These are phyloP conservation scores for Kwoniella dendrophila DNA, from an alignment of 768 basidiomycete genomes.

Conservation along the genomic window DNA sequence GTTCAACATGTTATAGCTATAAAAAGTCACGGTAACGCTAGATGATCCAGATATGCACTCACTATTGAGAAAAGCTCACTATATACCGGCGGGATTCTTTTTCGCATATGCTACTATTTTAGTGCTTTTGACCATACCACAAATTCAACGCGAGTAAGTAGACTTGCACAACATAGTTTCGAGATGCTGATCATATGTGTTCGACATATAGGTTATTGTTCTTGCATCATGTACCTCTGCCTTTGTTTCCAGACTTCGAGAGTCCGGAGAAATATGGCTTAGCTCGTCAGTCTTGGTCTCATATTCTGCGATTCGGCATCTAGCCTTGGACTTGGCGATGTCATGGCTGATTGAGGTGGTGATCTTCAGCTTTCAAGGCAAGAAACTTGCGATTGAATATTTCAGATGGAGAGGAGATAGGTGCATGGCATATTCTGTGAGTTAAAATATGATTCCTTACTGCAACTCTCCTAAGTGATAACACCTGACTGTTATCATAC, in stretches of 20 bases:
- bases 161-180: background rate
- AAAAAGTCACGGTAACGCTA: background rate
- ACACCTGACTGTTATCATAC: conserved; percentile 23
- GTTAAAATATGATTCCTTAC: background rate
- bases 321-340: background rate
- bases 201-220: conserved; percentile 61
- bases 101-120: conserved; percentile 55
- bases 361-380: conserved; percentile 69
- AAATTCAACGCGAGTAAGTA: conserved; percentile 71
- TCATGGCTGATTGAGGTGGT: background rate
- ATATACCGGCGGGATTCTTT: conserved; percentile 3
- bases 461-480: background rate
- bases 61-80: conserved; percentile 12
- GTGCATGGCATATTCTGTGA: conserved; percentile 58
- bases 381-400: conserved; percentile 71
- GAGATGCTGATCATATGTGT: too few relatives aligned
- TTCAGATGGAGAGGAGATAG: conserved; percentile 74
- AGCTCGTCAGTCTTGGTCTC: conserved; percentile 64
- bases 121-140: conserved; percentile 64
- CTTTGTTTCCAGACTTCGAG: conserved; percentile 67
- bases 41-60: background rate
- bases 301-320: background rate
- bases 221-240: conserved; percentile 68
- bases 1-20: background rate
- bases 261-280: conserved; percentile 77